Base-by-base conservation (phyloP, 805 yeast species). In the Barnettozyma wickerhamii region DNA sequence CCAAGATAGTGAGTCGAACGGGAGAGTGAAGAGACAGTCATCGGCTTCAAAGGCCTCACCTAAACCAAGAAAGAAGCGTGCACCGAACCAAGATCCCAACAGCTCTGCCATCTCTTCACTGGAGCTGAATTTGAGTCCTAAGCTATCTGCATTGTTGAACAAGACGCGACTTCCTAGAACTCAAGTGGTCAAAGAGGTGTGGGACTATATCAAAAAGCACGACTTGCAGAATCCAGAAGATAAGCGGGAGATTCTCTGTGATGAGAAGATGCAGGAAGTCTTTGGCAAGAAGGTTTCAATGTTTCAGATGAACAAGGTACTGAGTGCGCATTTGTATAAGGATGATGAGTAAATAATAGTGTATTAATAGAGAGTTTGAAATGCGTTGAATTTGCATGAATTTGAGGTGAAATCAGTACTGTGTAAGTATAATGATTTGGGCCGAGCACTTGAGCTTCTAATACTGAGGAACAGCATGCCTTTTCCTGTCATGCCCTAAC, bases 191-290 rank as follows among this genome's bases (percentile, higher is more conserved):
- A 82, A 82, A 46, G 60, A 60, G 34, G 57, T 84, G 5, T 85
- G 95, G 95, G 72, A 68, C 12, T 77, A 87, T 58, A 83, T 87
- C 42, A 81, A 79, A 51, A 73, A 58, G 10, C 56, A 82, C 44
- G 59, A 74, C 21, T 60, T 86, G 23, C 95, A 85, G 56, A 77
- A 83, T 47, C 84, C 89, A 1, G 52, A 65, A 2, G 85, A 86
- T 59, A 71, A 72, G 47, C 66, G 91, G 39, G 78, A 77, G 42
- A 79, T 86, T 6, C 14, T 75, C 4, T 81, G 87, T 53, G 88
- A 82, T 51, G 83, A 70, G 1, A 69, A 62, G 42, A 58, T 84
- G 63, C 62, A 60, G 39, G 70, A 69, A 3, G 52, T 85, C 1
- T 84, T 84, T 60, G 88, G 87, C 20, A 71, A 72, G 41, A 70